Base-by-base conservation (phyloP, 306 rosid species). In the Corylus heterophylla region DNA sequence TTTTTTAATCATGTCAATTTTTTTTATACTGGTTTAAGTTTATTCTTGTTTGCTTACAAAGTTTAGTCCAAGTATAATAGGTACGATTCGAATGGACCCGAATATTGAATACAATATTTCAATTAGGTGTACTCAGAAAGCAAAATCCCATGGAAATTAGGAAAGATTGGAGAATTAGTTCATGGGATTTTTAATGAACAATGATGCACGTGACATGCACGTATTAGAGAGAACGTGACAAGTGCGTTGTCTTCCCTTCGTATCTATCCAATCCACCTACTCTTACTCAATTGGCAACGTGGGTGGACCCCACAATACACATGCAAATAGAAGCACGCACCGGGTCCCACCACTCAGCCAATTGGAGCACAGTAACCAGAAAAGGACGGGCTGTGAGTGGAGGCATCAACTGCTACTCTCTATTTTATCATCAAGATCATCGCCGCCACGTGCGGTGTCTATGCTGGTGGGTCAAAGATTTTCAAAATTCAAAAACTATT, bases 381-480 rank as follows among this genome's bases (percentile, higher is more conserved):
- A 12, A 13, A 62, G 2, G 17, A 11, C 16, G 0, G 5, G 12
- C 52, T 42, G 29, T 7, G 67, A 27, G 37, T 27, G 49, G 63
- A 11, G 25, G 49, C 16, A 48, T 17, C 37, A 51, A 71, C 35
- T 7, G 0, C 12, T 14, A 49, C 5, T 39, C 5, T 5, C 35
- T 18, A 69, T 4, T 9, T 9, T 22, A 5, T 25, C 50, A 37
- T n/a, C 85, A 18, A 58, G 58, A 74, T 81, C 81, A 47, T 56
- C 85, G 85, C 85, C 78, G 85, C 83, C 85, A 85, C 88, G 84
- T 85, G 88, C 83, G 83, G 55, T 81, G 81, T 81, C 71, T 3
- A 5, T 1, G 22, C 48, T 61, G 18, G 35, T 5, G 37, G 56
- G 67, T 77, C 83, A 18, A 22, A 17, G 44, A 29, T 6, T 83